phyloP scores from a whole-genome alignment of 495 filamentous ascomycete genomes.

The Chlorociboria aeruginascens region DNA sequence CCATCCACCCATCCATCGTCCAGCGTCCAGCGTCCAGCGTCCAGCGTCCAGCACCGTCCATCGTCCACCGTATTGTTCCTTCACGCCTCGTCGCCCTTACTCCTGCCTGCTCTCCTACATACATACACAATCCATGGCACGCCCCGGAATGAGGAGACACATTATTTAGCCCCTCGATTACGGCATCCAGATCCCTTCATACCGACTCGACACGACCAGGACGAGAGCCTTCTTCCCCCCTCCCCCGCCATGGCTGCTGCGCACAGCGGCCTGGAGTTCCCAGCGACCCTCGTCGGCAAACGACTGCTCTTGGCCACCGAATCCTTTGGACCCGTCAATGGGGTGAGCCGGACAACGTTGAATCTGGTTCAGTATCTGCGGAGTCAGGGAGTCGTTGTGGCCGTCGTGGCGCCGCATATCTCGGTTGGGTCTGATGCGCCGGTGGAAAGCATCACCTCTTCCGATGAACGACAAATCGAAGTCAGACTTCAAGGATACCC shows the following conservation, averaged over 20 bases:
- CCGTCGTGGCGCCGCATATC: conserved; percentile 41
- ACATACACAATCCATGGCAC: too few relatives aligned
- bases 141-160: too few relatives aligned
- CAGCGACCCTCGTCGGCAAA: conserved; percentile 35
- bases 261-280: conserved; percentile 23
- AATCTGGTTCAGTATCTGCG: conserved; percentile 50
- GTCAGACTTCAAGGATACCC: conserved; percentile 45
- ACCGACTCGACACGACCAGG: too few relatives aligned
- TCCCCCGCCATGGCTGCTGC: background rate
- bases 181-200: too few relatives aligned
- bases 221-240: background rate
- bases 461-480: conserved; percentile 24
- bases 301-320: conserved; percentile 50
- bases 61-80: too few relatives aligned
- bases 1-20: too few relatives aligned
- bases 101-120: too few relatives aligned
- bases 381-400: conserved; percentile 40
- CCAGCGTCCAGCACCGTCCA: too few relatives aligned
- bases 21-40: too few relatives aligned
- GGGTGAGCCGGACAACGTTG: conserved; percentile 49
- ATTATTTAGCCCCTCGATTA: too few relatives aligned
- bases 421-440: conserved; percentile 11
- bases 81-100: too few relatives aligned
- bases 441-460: conserved; percentile 5
- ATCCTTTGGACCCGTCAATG: conserved; percentile 54